Percentiles rank a stretch among this genome's conserved stretches.
Conservation (phyloP, 108 stramenopile species). For the Pseudonitzschia delicatissima region DNA sequence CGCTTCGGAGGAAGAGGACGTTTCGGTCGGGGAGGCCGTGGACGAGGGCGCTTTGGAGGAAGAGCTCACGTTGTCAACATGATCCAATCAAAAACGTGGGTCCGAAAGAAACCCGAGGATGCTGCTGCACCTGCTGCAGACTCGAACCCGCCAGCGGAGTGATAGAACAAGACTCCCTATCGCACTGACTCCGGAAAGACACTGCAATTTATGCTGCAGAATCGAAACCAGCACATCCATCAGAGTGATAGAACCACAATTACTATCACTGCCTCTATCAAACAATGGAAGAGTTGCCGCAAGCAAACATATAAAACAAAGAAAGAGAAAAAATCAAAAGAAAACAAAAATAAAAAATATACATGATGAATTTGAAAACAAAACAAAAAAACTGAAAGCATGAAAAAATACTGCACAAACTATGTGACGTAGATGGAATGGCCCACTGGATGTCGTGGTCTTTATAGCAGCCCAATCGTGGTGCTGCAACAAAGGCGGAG, state of each 20-base stretch:
- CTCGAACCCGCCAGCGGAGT: conserved; percentile 1
- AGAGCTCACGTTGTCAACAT: conserved; percentile 51
- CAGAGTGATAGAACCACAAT: too few species aligned
- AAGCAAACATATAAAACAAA: background rate
- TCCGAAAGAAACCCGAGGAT: conserved; percentile 45
- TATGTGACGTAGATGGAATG: too few species aligned
- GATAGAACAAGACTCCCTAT: background rate
- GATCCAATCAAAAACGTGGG: conserved; percentile 78
- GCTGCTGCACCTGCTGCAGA: conserved; percentile 14
- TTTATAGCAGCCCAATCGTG: too few species aligned
- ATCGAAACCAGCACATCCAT: background rate
- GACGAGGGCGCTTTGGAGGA: conserved; percentile 40
- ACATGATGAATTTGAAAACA: conserved; percentile 27
- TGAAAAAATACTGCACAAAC: too few species aligned
- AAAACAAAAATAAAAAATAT: conserved; percentile 22
- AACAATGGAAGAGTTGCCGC: background rate
- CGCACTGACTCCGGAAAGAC: background rate
- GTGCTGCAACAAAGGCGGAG: too few species aligned
- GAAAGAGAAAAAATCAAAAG: conserved; percentile 17
- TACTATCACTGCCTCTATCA: background rate
- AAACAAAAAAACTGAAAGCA: conserved; percentile 2
- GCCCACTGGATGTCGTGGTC: too few species aligned
- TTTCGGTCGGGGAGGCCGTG: conserved; percentile 28
- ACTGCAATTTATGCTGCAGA: background rate
- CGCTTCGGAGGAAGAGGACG: conserved; percentile 35